Evolutionary conservation across 2,329 filamentous ascomycete genomes (phyloP).

Genomic region (Alternaria sp.): DNA sequence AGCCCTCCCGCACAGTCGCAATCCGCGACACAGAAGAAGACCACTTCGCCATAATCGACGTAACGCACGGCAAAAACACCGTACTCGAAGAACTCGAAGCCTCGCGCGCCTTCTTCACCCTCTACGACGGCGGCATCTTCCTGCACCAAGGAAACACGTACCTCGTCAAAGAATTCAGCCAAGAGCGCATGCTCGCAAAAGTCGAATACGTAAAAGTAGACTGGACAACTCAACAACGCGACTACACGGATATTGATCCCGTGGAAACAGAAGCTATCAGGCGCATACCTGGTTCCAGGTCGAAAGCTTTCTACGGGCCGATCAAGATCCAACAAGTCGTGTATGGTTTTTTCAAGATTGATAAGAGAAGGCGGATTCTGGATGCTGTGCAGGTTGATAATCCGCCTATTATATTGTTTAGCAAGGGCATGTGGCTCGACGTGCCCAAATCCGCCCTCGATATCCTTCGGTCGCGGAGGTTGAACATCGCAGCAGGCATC

Average conservation of each 20-base stretch:
- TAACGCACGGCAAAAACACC: slow-evolving; percentile 78
- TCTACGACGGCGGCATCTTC: slow-evolving; percentile 97
- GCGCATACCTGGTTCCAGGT: slow-evolving; percentile 67
- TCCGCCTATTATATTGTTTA: slow-evolving; percentile 82
- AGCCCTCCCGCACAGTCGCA: slow-evolving; percentile 80
- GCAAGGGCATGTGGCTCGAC: slow-evolving; percentile 95
- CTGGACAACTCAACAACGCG: slow-evolving; percentile 92
- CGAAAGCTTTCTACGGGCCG: slow-evolving; percentile 80
- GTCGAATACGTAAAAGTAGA: slow-evolving; percentile 91
- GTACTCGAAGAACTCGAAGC: slow-evolving; percentile 97
- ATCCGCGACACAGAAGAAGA: slow-evolving; percentile 90
- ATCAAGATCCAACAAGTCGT: slow-evolving; percentile 89
- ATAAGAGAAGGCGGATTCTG: slow-evolving; percentile 81
- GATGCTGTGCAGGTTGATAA: slow-evolving; percentile 95
- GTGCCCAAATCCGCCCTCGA: slow-evolving; percentile 80
- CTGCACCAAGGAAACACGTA: slow-evolving; percentile 95
- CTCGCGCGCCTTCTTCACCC: slow-evolving; percentile 90
- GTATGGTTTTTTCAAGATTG: slow-evolving; percentile 97
- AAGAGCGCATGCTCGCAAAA: slow-evolving; percentile 80
- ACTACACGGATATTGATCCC: slow-evolving; percentile 93
- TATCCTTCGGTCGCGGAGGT: slow-evolving; percentile 72
- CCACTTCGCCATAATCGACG: slow-evolving; percentile 94
- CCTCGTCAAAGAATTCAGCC: slow-evolving; percentile 85
- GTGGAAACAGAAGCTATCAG: slow-evolving; percentile 89
- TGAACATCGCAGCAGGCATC: slow-evolving; percentile 88